Evolutionary conservation across 1,139 yeast genomes (phyloP).

Genomic region (Williopsis jadinii): DNA sequence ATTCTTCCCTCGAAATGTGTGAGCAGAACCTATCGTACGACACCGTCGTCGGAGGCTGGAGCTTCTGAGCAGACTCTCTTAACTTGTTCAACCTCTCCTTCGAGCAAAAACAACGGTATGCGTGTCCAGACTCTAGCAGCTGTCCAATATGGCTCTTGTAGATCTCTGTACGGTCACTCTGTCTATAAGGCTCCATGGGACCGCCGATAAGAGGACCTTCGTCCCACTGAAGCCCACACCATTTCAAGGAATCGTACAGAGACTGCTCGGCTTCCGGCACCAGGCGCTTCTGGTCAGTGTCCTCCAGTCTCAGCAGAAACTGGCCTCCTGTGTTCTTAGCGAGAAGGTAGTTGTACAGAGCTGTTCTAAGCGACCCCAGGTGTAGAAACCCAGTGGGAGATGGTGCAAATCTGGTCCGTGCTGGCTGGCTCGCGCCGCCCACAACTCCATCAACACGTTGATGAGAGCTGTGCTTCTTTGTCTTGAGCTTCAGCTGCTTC

Average conservation of each 20-base stretch:
- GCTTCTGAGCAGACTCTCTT: slow-evolving; percentile 61
- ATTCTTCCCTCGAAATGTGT: slow-evolving; percentile 35
- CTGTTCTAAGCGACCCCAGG: slow-evolving; percentile 88
- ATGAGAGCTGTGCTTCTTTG: slow-evolving; percentile 28
- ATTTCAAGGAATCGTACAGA: slow-evolving; percentile 64
- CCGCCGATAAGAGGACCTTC: slow-evolving; percentile 69
- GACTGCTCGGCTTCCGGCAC: slow-evolving; percentile 78
- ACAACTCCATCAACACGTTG: too few species aligned
- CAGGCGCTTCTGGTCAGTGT: slow-evolving; percentile 78
- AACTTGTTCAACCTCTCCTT: slow-evolving; percentile 67
- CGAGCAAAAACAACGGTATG: slow-evolving; percentile 83
- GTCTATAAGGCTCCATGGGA: slow-evolving; percentile 69
- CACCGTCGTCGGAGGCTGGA: slow-evolving; percentile 86
- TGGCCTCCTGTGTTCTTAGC: slow-evolving; percentile 79
- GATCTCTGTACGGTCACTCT: slow-evolving; percentile 67
- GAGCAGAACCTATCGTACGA: slow-evolving; percentile 83
- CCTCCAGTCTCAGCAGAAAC: slow-evolving; percentile 79
- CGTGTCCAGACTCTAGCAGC: slow-evolving; percentile 58
- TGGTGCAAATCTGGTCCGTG: slow-evolving; percentile 91
- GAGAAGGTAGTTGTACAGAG: slow-evolving; percentile 76
- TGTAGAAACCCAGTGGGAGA: slow-evolving; percentile 95
- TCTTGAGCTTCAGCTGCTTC: slow-evolving; percentile 18
- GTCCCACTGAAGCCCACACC: slow-evolving; percentile 75
- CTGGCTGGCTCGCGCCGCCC: slow-evolving; percentile 36
- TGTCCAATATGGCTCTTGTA: slow-evolving; percentile 51